Percentiles rank a stretch among this genome's conserved stretches.
These are phyloP conservation scores for Chlorella sp. DNA, from an alignment of 139 green algal genomes.

Conservation along the genomic window DNA sequence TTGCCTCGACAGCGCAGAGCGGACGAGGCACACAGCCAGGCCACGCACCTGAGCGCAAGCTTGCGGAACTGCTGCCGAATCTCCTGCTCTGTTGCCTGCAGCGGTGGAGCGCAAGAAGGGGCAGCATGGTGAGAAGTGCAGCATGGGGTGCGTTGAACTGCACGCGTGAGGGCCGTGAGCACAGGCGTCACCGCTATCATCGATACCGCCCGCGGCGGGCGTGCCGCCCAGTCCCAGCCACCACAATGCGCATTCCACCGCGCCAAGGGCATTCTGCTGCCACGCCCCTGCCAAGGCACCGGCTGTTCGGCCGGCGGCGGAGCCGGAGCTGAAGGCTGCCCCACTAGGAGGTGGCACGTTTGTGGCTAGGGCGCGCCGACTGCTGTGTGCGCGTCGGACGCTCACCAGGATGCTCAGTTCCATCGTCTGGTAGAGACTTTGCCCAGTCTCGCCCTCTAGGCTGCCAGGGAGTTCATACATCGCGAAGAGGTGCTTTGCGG, in stretches of 20 bases:
- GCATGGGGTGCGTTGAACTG: not conserved
- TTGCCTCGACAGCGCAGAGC: not conserved
- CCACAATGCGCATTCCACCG: too few relatives aligned
- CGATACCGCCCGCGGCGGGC: too few relatives aligned
- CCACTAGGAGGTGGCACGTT: too few relatives aligned
- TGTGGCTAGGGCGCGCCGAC: not conserved
- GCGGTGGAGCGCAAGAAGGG: not conserved
- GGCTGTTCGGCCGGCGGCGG: not conserved
- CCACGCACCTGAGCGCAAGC: conserved; percentile 62
- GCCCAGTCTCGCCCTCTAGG: not conserved
- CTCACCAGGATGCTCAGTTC: conserved; percentile 10
- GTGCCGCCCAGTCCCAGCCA: too few relatives aligned
- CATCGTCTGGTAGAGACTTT: not conserved
- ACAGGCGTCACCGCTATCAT: too few relatives aligned
- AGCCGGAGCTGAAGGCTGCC: not conserved
- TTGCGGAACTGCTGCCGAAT: conserved; percentile 83
- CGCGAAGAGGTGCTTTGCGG: too few relatives aligned
- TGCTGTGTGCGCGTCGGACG: not conserved
- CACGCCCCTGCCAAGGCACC: not conserved
- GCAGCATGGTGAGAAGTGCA: not conserved
- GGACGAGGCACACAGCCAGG: not conserved
- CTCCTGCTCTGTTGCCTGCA: conserved; percentile 67
- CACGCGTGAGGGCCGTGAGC: too few relatives aligned
- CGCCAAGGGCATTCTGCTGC: too few relatives aligned
- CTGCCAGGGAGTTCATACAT: too few relatives aligned